Evolutionary conservation across 2,329 filamentous ascomycete genomes (phyloP), one percentile per base, ranked within the genome.

Genomic region (Penicillium sp.): DNA sequence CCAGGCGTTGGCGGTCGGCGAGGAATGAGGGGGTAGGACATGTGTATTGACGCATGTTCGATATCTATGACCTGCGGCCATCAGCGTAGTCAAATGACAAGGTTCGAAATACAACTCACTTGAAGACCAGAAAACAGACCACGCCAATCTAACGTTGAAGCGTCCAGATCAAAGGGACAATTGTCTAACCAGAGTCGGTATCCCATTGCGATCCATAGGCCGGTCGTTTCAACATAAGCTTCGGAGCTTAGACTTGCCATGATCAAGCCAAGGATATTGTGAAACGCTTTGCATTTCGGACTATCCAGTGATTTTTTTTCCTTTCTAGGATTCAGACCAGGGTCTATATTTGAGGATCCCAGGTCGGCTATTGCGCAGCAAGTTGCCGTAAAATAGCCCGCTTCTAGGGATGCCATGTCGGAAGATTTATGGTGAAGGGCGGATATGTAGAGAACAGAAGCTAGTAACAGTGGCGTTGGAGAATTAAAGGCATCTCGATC

Each of bases 201-300:
- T 1, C 63, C 67, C 43, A 68, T 61, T 26, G 67, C 66, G 43
- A 69, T 69, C 67, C 67, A 69, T n/a, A 59, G 61, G 4, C 63
- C 67, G 8, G 67, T 69, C 0, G 64, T 55, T 35, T 63, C 58
- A 14, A 69, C 56, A 44, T 66, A 68, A 8, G 64, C 67, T 47
- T 69, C 67, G 6, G 64, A 69, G 46, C 67, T 64, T n/a, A 69
- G 51, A 37, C 66, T 69, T 15, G 67, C 67, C 67, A 69, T 69
- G 7, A 69, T 62, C 8, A 69, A 50, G 6, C 67, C 67, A 12
- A 69, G 61, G 8, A 68, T 69, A 23, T 69, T 56, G 14, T 68
- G 62, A 18, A 67, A 69, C 2, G 54, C 58, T 25, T 52, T 54
- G 9, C 59, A 37, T n/a, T 58, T 58, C 40, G 11, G 22, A n/a